phyloP scores from a whole-genome alignment of 768 basidiomycete species.

The Clavulina sp. region DNA sequence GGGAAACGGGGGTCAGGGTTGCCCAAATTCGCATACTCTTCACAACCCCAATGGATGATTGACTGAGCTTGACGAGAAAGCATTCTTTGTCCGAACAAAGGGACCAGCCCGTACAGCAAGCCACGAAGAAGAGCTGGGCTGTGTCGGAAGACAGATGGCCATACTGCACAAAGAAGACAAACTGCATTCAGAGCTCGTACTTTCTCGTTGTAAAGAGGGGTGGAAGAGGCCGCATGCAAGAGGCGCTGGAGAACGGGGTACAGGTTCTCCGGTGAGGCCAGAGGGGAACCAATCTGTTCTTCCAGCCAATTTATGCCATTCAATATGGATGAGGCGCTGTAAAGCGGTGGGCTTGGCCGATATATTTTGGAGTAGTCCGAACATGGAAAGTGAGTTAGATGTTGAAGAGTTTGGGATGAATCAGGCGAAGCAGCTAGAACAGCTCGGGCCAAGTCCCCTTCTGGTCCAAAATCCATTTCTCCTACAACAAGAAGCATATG shows the following conservation, averaged over 20 bases:
- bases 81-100: constrained; percentile 49
- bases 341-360: constrained; percentile 48
- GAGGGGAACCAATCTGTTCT: constrained; percentile 21
- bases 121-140: constrained; percentile 46
- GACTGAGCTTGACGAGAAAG: constrained; percentile 53
- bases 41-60: constrained; percentile 62
- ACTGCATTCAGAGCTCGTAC: constrained; percentile 54
- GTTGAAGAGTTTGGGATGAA: constrained; percentile 29
- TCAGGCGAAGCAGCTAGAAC: constrained; percentile 26
- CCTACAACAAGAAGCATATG: constrained; percentile 44
- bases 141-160: constrained; percentile 31
- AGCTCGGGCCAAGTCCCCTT: constrained; percentile 31
- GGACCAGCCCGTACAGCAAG: constrained; percentile 47
- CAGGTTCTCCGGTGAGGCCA: constrained; percentile 37
- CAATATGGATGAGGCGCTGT: constrained; percentile 31
- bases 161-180: constrained; percentile 53
- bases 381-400: constrained; percentile 35
- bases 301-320: constrained; percentile 44
- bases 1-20: constrained; percentile 33
- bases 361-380: constrained; percentile 34
- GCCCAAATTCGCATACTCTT: constrained; percentile 24
- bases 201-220: constrained; percentile 72
- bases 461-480: constrained; percentile 43
- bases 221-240: constrained; percentile 43
- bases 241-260: constrained; percentile 67